phyloP scores from a whole-genome alignment of 148 eudicot species.

The Diospyros kaki region DNA sequence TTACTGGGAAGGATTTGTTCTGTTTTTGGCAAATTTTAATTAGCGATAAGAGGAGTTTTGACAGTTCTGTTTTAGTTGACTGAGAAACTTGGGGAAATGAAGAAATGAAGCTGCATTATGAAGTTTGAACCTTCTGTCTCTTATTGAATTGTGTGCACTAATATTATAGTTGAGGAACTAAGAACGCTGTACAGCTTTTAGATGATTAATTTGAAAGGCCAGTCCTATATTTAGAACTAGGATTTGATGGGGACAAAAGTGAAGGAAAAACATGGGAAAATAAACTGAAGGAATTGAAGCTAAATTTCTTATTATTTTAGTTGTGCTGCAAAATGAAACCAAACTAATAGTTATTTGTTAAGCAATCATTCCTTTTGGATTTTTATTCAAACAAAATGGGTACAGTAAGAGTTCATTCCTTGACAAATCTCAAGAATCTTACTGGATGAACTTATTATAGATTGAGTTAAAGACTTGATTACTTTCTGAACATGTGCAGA shows the following conservation, averaged over 20 bases:
- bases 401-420: no score
- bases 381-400: no score
- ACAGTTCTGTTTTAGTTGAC: neutral
- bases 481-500: neutral
- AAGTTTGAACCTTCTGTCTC: neutral
- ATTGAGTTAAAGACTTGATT: neutral
- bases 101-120: neutral
- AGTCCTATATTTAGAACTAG: no score
- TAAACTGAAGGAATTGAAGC: no score
- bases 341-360: no score
- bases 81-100: constrained; percentile 1
- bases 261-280: no score
- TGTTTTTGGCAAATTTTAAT: neutral
- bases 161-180: neutral
- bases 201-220: neutral
- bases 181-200: neutral
- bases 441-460: neutral
- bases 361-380: no score
- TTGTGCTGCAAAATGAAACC: no score
- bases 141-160: neutral
- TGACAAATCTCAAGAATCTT: no score
- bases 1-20: neutral
- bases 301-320: no score
- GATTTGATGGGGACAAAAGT: no score
- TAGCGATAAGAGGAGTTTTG: neutral